These are phyloP conservation scores for Bryoerythrophyllum caledonicum DNA, from an alignment of 225 moss, liverwort and hornwort genomes.

Conservation along the genomic window DNA sequence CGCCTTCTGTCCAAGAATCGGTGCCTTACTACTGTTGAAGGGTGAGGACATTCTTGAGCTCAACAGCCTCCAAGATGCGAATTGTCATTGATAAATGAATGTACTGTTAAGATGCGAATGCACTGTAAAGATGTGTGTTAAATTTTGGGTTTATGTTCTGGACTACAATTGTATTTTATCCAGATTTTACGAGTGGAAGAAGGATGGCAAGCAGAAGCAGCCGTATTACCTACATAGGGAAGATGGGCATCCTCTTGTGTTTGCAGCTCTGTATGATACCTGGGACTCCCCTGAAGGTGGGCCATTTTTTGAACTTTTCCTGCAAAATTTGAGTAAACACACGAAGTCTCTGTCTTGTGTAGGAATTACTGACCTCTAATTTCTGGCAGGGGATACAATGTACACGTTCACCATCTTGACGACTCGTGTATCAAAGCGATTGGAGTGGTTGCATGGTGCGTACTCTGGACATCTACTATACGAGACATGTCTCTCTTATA, in stretches of 20 bases:
- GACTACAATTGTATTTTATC: background rate
- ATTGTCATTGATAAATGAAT: background rate
- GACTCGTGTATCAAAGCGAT: conserved; percentile 78
- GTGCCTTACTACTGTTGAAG: conserved; percentile 80
- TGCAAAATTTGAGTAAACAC: background rate
- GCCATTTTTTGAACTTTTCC: background rate
- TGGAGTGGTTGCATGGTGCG: conserved; percentile 98
- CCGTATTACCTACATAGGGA: conserved; percentile 86
- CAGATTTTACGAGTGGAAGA: conserved; percentile 99
- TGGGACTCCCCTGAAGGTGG: conserved; percentile 91
- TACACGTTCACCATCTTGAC: conserved; percentile 89
- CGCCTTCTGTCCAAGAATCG: conserved; percentile 81
- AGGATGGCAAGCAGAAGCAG: conserved; percentile 92
- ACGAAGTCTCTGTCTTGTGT: background rate
- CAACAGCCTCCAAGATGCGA: conserved; percentile 6
- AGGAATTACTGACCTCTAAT: conserved; percentile 17
- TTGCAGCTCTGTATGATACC: conserved; percentile 90
- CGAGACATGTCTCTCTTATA: background rate
- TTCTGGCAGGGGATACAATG: conserved; percentile 53
- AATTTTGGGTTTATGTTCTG: background rate
- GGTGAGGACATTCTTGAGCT: conserved; percentile 52
- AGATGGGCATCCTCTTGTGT: conserved; percentile 73
- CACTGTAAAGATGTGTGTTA: background rate
- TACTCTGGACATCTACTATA: background rate
- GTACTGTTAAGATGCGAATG: background rate